These are phyloP conservation scores for Periconia sp. DNA, from an alignment of 2,329 filamentous ascomycete species.

Conservation along the genomic window DNA sequence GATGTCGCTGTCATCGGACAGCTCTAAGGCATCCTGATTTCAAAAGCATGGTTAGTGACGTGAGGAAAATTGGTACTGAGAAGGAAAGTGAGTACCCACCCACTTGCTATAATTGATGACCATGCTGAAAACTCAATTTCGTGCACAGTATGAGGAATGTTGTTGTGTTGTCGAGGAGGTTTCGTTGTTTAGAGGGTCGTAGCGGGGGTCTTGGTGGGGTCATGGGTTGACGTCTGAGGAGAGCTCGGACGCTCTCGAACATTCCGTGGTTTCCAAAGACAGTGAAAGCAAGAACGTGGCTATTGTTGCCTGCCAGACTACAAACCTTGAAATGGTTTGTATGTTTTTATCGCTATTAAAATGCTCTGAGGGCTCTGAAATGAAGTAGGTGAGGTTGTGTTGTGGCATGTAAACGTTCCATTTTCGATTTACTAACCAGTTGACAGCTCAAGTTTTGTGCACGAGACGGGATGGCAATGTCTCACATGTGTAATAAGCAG, in stretches of 20 bases:
- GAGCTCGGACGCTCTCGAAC: not conserved
- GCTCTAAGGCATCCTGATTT: constrained; percentile 79
- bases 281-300: too few species aligned
- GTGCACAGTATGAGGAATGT: constrained; percentile 9
- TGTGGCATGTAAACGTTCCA: too few species aligned
- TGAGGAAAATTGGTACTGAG: not conserved
- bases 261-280: not conserved
- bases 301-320: too few species aligned
- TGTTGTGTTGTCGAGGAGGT: not conserved
- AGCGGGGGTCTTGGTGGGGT: not conserved
- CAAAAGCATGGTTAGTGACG: constrained; percentile 10
- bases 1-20: constrained; percentile 96
- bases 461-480: too few species aligned
- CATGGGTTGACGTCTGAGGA: not conserved
- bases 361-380: too few species aligned
- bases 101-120: constrained; percentile 74
- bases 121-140: constrained; percentile 40
- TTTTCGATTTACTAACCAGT: too few species aligned
- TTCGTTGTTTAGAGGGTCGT: not conserved
- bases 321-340: too few species aligned
- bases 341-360: too few species aligned
- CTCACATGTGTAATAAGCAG: too few species aligned
- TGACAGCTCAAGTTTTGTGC: too few species aligned
- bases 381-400: too few species aligned
- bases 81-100: constrained; percentile 47